Conservation (phyloP, 2,329 filamentous ascomycete species). For the Mycogone perniciosa region DNA sequence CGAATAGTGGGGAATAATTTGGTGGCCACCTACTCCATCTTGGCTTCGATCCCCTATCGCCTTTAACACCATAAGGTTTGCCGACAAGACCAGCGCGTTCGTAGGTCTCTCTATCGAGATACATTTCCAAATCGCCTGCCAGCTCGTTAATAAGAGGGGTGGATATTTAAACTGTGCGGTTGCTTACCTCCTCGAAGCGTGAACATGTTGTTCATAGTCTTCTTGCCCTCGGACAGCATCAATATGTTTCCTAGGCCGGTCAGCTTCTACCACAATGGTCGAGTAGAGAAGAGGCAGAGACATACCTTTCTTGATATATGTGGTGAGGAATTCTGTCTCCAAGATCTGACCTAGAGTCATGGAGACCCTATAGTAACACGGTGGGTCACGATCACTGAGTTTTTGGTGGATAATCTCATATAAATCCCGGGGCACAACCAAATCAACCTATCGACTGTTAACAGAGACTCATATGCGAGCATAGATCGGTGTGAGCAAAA, state of each 20-base stretch:
- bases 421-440: constrained; percentile 63
- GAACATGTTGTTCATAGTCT: constrained; percentile 66
- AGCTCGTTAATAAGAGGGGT: not conserved
- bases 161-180: not conserved
- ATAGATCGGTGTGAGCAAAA: not conserved
- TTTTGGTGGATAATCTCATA: constrained; percentile 49
- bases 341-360: constrained; percentile 69
- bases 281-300: not conserved
- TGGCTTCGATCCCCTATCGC: constrained; percentile 54
- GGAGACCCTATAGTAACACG: constrained; percentile 59
- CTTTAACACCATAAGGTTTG: constrained; percentile 55
- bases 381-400: constrained; percentile 33
- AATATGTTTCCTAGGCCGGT: constrained; percentile 59
- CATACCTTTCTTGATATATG: constrained; percentile 73
- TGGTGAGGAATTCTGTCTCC: constrained; percentile 69
- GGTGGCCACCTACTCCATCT: constrained; percentile 59
- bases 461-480: not conserved
- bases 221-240: constrained; percentile 75
- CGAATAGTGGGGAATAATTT: not conserved
- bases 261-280: no score
- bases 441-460: constrained; percentile 46
- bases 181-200: constrained; percentile 59
- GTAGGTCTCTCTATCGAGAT: constrained; percentile 74
- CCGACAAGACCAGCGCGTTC: constrained; percentile 78
- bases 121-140: constrained; percentile 63